Evolutionary conservation across 1,139 yeast genomes (phyloP).

Genomic region (Saccharomyces hybrid): DNA sequence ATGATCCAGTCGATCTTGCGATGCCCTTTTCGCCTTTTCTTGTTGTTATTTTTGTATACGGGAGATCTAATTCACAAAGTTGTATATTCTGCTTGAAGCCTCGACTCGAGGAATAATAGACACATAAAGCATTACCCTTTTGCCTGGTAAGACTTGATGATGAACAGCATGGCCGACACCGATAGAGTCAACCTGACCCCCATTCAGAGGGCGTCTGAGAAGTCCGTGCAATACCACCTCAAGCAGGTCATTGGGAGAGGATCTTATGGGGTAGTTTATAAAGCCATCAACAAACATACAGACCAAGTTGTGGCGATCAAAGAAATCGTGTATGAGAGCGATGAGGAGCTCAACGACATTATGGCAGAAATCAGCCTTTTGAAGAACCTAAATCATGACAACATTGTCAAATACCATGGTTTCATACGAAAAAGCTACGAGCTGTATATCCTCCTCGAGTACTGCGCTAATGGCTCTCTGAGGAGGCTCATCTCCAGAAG

Average conservation of each 20-base stretch:
- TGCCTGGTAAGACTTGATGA: neutral
- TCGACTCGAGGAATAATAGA: neutral
- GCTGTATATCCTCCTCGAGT: constrained; percentile 69
- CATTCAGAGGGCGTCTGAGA: constrained; percentile 18
- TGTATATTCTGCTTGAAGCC: neutral
- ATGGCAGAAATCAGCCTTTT: constrained; percentile 85
- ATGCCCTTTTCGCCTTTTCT: neutral
- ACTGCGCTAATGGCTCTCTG: constrained; percentile 81
- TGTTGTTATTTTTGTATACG: neutral
- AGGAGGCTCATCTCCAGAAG: constrained; percentile 54
- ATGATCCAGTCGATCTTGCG: neutral
- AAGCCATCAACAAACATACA: constrained; percentile 56
- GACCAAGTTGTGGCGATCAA: constrained; percentile 78
- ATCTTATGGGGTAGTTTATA: constrained; percentile 70
- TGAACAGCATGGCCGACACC: neutral
- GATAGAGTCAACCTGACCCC: constrained; percentile 1
- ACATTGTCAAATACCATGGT: constrained; percentile 87
- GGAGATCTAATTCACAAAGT: neutral
- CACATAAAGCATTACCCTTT: neutral
- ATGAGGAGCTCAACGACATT: constrained; percentile 45
- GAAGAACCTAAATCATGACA: constrained; percentile 72
- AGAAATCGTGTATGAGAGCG: constrained; percentile 56
- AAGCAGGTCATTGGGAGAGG: constrained; percentile 67
- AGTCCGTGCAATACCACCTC: constrained; percentile 48
- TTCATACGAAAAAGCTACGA: constrained; percentile 63